Base-by-base conservation (phyloP, 2,329 filamentous ascomycete species). In the Microsporum audouinii region DNA sequence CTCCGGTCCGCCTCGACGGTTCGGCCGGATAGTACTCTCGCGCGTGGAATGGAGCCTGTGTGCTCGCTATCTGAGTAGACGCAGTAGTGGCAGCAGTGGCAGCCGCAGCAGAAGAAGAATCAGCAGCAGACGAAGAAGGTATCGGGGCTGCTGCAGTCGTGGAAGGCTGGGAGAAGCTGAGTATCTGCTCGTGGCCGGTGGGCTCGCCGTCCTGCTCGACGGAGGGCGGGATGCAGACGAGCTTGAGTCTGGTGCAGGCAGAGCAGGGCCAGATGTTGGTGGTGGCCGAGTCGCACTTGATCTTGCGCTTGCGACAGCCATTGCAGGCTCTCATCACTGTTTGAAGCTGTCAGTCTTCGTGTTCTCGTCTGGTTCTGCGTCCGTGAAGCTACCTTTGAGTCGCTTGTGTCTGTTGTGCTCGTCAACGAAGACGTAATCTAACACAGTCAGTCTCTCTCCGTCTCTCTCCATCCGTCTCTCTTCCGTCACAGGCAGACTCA, bases 401-500 rank as follows among this genome's bases (percentile, higher is more conserved):
- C 92, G 85, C 77, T 97, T 97, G 76, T 97, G 94, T 65, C 94
- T 88, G 78, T 97, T 97, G 76, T 97, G 94, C 75, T 97, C 92
- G 75, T 97, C 92, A 62, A 97, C 94, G 72, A 97, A 97, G 69
- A 97, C 94, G 88, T 96, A 97, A 74, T 96, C 91, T 95, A 69
- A 27, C 27, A 36, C 53, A 23, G 36, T 57, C 34, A 57, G 33
- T 33, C 7, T 43, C 39, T 5, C 4, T 41, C 39, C 3, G 43
- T 27, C 8, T 29, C 7, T 29, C 43, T 2, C 3, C 43, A 47
- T 47, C 43, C 17, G 17, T 23, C 17, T 23, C 17, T 23, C 17
- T 23, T 23, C n/a, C 3, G 43, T 17, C 5, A 27, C 23, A 29
- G 43, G 10, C 39, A 27, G 2, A 47, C 43, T 80, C 79, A 92